Base-by-base conservation (phyloP, 805 yeast genomes). In the Starmerella scarabaei region DNA sequence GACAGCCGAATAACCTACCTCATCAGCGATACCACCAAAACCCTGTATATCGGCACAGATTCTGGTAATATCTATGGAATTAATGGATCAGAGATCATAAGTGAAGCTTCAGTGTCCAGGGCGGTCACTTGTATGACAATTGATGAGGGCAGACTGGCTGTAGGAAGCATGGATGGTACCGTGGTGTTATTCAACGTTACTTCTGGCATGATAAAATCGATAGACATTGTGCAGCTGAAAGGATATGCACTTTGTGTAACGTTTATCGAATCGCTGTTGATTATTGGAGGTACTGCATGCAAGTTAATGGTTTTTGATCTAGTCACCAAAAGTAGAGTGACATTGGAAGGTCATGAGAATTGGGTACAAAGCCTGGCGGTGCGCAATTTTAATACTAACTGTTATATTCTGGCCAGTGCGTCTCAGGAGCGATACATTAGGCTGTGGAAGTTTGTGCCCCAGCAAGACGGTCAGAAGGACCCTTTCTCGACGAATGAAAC, bases 351-450 rank as follows among this genome's bases (percentile, higher is more conserved):
- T 4, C 98, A 91, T 57, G 98, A 91, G 60, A 95, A 86, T 59
- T 91, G 99, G 99, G 72, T 91, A 37, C 80, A 80, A 55, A 68
- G 83, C 12, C 60, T 91, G 23, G 68, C 75, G 1, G 73, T 83
- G 53, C 73, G 69, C 28, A 59, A 67, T 41, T n/a, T n/a, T n/a
- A 67, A 63, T 16, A 58, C 60, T 0, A 65, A 65, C 5, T 17
- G 27, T 1, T 73, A 69, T 50, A 56, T 82, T 2, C 63, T 91
- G 21, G 97, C 97, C 4, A 73, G 81, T 40, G 97, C 94, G 0
- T 79, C 94, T 1, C 94, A 91, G 55, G 99, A 91, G 58, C 66
- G 93, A 51, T 85, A 84, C 55, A 83, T 91, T 37, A 69, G 98
- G 48, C 61, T 91, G 32, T 91, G 98, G 98, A 72, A 83, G 53